Conservation (phyloP, 1,284 basidiomycete genomes). For the Cutaneotrichosporon cavernicola region DNA sequence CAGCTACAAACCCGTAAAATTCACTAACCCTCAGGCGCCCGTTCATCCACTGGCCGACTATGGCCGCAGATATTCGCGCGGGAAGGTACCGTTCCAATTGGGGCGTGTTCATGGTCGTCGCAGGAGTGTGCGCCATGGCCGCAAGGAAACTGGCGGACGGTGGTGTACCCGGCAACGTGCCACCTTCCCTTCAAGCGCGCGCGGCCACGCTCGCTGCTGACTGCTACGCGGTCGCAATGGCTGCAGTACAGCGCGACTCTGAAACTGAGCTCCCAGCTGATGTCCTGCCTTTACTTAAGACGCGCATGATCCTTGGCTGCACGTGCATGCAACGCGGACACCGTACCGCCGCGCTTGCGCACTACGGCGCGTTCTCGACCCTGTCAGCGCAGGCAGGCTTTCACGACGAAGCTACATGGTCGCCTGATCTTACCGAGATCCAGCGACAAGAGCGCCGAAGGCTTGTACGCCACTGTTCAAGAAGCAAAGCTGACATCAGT, state of each 20-base stretch:
- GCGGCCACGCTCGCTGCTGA: neutral
- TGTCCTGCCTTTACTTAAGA: neutral
- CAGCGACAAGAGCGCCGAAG: slow-evolving; percentile 8
- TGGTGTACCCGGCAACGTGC: neutral
- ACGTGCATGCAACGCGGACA: slow-evolving; percentile 1
- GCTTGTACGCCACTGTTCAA: neutral
- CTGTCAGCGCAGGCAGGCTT: neutral
- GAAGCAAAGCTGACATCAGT: neutral
- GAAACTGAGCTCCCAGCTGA: neutral
- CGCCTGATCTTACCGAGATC: neutral
- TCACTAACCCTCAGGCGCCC: neutral
- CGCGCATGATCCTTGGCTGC: neutral
- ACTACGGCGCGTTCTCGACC: slow-evolving; percentile 1
- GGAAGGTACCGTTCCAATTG: neutral
- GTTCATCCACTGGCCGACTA: slow-evolving; percentile 6
- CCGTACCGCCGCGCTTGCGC: neutral
- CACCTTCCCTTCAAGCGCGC: neutral
- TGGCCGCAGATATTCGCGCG: neutral
- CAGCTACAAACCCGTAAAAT: neutral
- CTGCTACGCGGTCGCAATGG: neutral
- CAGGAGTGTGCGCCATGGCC: slow-evolving; percentile 5
- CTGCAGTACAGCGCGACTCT: neutral
- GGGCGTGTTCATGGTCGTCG: neutral
- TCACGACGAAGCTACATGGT: slow-evolving; percentile 3
- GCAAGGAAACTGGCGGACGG: slow-evolving; percentile 3